Evolutionary conservation across 2,329 filamentous ascomycete species (phyloP).

Genomic region (Botrytis paeoniae): DNA sequence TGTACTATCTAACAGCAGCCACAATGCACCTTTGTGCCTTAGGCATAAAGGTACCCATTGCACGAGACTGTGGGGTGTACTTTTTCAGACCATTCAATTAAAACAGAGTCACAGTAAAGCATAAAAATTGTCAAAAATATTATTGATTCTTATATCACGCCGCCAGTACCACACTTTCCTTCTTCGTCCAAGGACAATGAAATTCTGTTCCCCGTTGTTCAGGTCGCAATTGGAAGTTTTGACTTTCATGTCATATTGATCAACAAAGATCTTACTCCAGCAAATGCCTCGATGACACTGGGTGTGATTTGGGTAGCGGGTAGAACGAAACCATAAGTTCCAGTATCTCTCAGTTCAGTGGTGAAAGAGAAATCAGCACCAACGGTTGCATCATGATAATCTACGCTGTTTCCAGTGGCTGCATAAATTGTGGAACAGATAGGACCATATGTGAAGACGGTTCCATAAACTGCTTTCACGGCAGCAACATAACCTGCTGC

Average conservation of each 20-base stretch:
- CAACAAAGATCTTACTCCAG: constrained; percentile 36
- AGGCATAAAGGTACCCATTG: neutral
- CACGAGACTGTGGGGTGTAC: neutral
- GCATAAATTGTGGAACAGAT: constrained; percentile 62
- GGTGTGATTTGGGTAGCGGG: constrained; percentile 49
- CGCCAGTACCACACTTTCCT: too few species aligned
- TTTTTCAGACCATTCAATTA: neutral
- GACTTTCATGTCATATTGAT: constrained; percentile 26
- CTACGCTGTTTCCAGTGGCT: constrained; percentile 46
- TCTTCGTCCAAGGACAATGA: neutral
- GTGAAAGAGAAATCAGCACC: constrained; percentile 41
- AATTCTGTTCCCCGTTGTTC: neutral
- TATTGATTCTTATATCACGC: neutral
- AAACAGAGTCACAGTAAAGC: neutral
- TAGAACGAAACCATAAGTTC: constrained; percentile 48
- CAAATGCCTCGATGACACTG: constrained; percentile 47
- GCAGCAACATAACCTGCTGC: constrained; percentile 49
- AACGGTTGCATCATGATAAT: constrained; percentile 44
- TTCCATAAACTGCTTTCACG: constrained; percentile 53
- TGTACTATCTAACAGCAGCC: neutral
- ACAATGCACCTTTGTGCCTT: neutral
- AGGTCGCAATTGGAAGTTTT: neutral
- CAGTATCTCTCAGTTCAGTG: constrained; percentile 49
- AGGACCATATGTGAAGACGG: constrained; percentile 42
- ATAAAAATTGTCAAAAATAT: neutral